Conservation (phyloP, 2,329 filamentous ascomycete genomes). For the Intubia oerlemansii region DNA sequence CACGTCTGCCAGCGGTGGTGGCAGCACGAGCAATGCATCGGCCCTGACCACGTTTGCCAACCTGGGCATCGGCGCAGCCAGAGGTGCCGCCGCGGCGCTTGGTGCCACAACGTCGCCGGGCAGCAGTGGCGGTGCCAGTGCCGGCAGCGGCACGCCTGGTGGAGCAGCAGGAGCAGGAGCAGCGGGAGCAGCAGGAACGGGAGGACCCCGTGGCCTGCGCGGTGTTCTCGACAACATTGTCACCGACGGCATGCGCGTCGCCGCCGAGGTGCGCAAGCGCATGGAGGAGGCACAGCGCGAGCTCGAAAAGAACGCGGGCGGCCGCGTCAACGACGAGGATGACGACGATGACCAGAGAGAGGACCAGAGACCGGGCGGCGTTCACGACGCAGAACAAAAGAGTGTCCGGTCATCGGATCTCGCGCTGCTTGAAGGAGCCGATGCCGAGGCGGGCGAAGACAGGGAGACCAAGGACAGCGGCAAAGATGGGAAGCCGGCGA, state of each 20-base stretch:
- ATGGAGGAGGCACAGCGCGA: conserved; percentile 95
- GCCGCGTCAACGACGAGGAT: conserved; percentile 37
- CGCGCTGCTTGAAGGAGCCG: conserved; percentile 52
- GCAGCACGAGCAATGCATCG: conserved; percentile 28
- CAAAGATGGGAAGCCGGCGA: background rate
- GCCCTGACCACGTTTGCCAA: conserved; percentile 75
- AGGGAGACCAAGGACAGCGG: conserved; percentile 1
- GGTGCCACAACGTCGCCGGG: background rate
- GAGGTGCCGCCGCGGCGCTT: conserved; percentile 20
- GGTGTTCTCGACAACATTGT: conserved; percentile 96
- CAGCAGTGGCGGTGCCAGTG: conserved; percentile 13
- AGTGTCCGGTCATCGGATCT: conserved; percentile 45
- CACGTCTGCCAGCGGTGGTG: too few species aligned
- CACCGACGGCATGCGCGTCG: conserved; percentile 89
- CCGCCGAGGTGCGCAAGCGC: conserved; percentile 69
- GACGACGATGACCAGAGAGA: conserved; percentile 26
- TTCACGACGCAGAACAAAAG: conserved; percentile 34
- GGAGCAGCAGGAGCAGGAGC: conserved; percentile 21
- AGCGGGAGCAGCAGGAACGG: conserved; percentile 17
- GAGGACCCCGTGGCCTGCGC: conserved; percentile 52
- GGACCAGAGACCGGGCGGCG: conserved; percentile 6
- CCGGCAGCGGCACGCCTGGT: conserved; percentile 21
- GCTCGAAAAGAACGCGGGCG: conserved; percentile 62
- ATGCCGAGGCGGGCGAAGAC: conserved; percentile 40
- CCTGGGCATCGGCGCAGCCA: conserved; percentile 22